Base-by-base conservation (phyloP, 768 basidiomycete species). In the Chalciporus sphaerocephalus region DNA sequence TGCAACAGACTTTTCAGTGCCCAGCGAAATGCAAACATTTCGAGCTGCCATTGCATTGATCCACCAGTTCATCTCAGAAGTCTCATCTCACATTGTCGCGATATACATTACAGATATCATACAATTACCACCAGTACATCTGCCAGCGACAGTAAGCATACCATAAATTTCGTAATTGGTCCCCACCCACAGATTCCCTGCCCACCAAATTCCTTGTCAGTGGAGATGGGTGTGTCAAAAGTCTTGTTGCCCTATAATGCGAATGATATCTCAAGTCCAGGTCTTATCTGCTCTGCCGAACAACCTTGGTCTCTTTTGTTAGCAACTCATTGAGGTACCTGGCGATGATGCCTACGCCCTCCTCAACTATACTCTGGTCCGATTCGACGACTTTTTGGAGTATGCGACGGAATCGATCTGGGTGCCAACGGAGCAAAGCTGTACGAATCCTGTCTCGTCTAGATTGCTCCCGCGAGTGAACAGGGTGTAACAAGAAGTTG, bases 401-500 rank as follows among this genome's bases (percentile, higher is more conserved):
- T 34, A 85, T 50, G 30, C 83, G 68, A 46, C 75, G 66, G 68
- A 89, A 89, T 36, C 85, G 69, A 63, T 91, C 88, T 3, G 88
- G 89, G 58, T 92, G 88, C 87, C 87, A 90, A 34, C 85, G 73
- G 17, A 85, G 74, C 62, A 85, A 74, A 0, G 84, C 86, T 21
- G 64, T 70, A 37, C 80, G 76, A 48, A 88, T 75, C 47, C 85
- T 73, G 44, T 88, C 85, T 60, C 80, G 86, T 50, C 71, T 73
- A 28, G 80, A 69, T 51, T 78, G 73, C 8, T 68, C 69, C 46
- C 67, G 64, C 12, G 85, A 86, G 62, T 89, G 86, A 13, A 69
- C 50, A n/a, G 76, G 71, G 18, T 83, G 85, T 32, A 87, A 64
- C 36, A 92, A 66, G 61, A 91, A 87, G 38, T 61, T 57, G 16